Base-by-base conservation (phyloP, 108 stramenopile species). In the Conticribra weissflogii region DNA sequence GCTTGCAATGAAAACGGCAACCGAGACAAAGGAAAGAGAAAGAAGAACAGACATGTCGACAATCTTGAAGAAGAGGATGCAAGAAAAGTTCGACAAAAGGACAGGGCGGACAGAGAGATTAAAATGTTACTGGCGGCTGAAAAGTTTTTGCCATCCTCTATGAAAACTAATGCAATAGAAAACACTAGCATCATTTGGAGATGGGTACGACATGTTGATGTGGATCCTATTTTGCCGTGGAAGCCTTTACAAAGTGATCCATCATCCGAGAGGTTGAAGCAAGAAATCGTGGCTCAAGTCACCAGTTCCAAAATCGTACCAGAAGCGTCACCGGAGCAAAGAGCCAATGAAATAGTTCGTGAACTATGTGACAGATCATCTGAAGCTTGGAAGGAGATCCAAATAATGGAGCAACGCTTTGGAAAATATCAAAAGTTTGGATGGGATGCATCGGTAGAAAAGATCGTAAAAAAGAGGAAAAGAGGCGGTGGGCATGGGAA, bases 181-280 rank as follows among this genome's bases (percentile, higher is more conserved):
- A 27, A 0, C 48, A 50, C 51, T 27, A 23, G 17, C 17, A 25
- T 18, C 17, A 4, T 51, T 28, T 31, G 49, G 5, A 49, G 0
- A 47, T 30, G 49, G 50, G 17, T 59, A 17, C 28, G 41, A 54
- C 5, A 45, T 18, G 28, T 82, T 48, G 54, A 25, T 12, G 32
- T 33, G 2, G 87, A 88, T 79, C 73, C 82, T 5, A 70, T 91
- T 17, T 45, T 75, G 9, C 74, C 74, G 3, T 46, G 45, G 23
- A 22, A 61, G 19, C 58, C 57, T 1, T 45, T 75, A 19, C 66
- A 75, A 30, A 55, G 59, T 3, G 74, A 75, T 33, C 41, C 58
- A 1, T 61, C 59, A 9, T 75, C 27, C 48, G 45, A 34, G 46
- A 21, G 75, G 24, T 61, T 76, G 14, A 15, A 50, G 29, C 24